A percentile compares a stretch with the other conserved stretches of the same genome.
These are phyloP conservation scores for slime mould (Dictyostelium discoideum) DNA, from an alignment of 78 protist species.

Conservation along the genomic window DNA sequence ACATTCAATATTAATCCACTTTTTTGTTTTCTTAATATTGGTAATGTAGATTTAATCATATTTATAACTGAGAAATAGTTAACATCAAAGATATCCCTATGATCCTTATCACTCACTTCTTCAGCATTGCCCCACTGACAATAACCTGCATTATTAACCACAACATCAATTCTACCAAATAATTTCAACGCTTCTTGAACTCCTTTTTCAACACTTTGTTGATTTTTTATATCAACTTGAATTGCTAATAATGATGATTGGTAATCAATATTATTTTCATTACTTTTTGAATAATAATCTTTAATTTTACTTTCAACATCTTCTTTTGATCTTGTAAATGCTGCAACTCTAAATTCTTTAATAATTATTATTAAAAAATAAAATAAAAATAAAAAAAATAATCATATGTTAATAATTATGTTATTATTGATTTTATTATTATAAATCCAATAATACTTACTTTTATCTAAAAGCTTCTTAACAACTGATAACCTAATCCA, in stretches of 20 bases:
- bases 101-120: background rate
- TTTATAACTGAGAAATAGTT: constrained; percentile 1
- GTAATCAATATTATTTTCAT: background rate
- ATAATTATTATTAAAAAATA: too few species aligned
- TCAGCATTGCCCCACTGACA: background rate
- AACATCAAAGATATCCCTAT: background rate
- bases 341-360: background rate
- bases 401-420: too few species aligned
- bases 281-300: background rate
- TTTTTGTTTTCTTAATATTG: background rate
- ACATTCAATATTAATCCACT: background rate
- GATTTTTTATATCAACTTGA: background rate
- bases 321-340: constrained; percentile 8
- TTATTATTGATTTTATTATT: too few species aligned
- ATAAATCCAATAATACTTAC: background rate
- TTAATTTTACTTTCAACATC: background rate
- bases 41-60: background rate
- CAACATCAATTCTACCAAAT: constrained; percentile 2
- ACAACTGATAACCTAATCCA: background rate
- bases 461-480: background rate
- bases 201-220: background rate
- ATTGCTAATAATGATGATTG: background rate
- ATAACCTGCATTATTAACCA: background rate
- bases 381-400: too few species aligned
- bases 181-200: background rate